Base-by-base conservation (phyloP, 2,329 filamentous ascomycete species). In the Nannizzia gypsea region DNA sequence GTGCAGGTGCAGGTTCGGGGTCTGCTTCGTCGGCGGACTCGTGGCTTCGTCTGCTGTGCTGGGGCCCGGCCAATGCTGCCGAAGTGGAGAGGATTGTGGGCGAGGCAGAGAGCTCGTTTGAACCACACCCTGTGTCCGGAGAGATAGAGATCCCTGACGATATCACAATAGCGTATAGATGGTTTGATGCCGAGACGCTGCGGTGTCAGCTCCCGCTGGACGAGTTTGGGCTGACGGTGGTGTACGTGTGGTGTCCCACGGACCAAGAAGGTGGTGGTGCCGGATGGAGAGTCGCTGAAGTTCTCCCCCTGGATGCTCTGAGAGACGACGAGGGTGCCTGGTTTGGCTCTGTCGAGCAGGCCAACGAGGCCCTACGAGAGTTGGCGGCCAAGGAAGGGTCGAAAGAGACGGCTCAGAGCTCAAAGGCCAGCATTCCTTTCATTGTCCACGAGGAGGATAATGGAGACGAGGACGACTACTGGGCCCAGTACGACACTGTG, bases 111-210 rank as follows among this genome's bases (percentile, higher is more conserved):
- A 74, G 82, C 28, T 74, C 75, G 17, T 78, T 85, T 60, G 83
- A 86, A 68, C 81, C 82, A 50, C 83, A 86, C 65, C 83, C 83
- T 0, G 80, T 81, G 2, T 86, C 83, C 1, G 83, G 83, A 55
- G 83, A 86, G 67, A 79, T 86, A 50, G 83, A 86, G 67, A 71
- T 85, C 3, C 78, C 81, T 20, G 81, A 83, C 46, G 76, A 81
- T n/a, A 72, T 80, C 34, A 71, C 75, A 2, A 76, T 82, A 36
- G 73, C 76, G 34, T 86, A 83, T 72, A 78, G 80, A 62, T 76
- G 81, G 40, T 71, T 84, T 50, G 83, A 86, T 62, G 75, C 81
- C 24, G 83, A 86, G 70, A 86, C 83, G 0, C 70, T 86, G 22
- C 81, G 83, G 48, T 73, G 80, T 2, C 76, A 77, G 56, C 67